Percentiles rank a stretch among this genome's conserved stretches.
These are phyloP conservation scores for Geranium incanum DNA, from an alignment of 441 rosid species.

Conservation along the genomic window DNA sequence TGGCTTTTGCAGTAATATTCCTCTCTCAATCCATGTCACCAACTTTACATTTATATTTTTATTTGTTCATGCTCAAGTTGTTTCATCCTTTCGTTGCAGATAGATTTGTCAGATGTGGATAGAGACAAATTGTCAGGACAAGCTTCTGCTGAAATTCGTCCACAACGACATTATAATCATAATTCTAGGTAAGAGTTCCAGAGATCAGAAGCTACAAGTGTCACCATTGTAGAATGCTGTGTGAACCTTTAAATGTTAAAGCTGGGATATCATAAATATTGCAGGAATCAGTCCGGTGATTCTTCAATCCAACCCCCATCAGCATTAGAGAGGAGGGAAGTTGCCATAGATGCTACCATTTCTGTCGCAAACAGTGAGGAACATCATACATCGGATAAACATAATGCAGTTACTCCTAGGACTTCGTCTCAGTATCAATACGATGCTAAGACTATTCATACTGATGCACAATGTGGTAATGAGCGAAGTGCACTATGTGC, in stretches of 20 bases:
- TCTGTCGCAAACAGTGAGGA: slow-evolving; percentile 24
- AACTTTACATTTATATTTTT: not conserved
- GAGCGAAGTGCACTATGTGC: slow-evolving; percentile 4
- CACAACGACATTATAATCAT: slow-evolving; percentile 28
- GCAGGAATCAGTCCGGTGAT: slow-evolving; percentile 40
- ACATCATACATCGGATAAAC: slow-evolving; percentile 23
- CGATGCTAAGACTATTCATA: slow-evolving; percentile 20
- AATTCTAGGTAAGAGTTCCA: slow-evolving; percentile 35
- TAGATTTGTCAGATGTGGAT: slow-evolving; percentile 59
- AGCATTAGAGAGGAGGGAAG: slow-evolving; percentile 18
- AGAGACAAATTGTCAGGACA: slow-evolving; percentile 91
- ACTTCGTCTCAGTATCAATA: slow-evolving; percentile 27
- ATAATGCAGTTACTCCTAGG: slow-evolving; percentile 20
- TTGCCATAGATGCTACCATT: slow-evolving; percentile 21
- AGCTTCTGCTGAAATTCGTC: slow-evolving; percentile 53
- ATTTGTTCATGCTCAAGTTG: slow-evolving; percentile 1
- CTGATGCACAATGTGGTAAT: slow-evolving; percentile 12
- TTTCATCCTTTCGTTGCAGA: slow-evolving; percentile 37
- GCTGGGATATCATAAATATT: slow-evolving; percentile 19
- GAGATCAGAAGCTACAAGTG: slow-evolving; percentile 14
- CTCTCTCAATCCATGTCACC: not conserved
- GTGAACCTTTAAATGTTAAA: slow-evolving; percentile 18
- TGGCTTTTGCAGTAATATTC: not conserved
- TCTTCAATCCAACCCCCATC: slow-evolving; percentile 30
- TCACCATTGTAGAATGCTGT: slow-evolving; percentile 14